Base-by-base conservation (phyloP, 352 stramenopile species). In the Globisporangium heterothallicum region DNA sequence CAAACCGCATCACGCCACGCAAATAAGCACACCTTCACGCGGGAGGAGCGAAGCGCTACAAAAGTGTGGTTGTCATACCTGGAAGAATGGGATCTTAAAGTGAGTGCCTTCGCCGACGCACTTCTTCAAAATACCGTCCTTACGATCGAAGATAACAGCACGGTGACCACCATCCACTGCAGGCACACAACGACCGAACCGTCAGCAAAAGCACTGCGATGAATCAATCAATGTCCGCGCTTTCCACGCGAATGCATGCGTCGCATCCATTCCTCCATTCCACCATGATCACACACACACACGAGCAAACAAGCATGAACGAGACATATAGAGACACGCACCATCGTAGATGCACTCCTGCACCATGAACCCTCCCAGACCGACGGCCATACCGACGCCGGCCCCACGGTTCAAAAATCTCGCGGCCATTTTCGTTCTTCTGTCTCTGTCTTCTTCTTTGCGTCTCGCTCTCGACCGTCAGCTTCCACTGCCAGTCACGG, bases 71-170 rank as follows among this genome's bases (percentile, higher is more conserved):
- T 8, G n/a, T 6, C 44, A 10, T 55, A 78, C 67, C 64, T 95
- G 91, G 55, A 98, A 79, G 59, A 98, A 94, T 22, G 97, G 97
- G 64, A 99, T 98, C 70, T 98, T 95, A 68, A 99, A 99, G 80
- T 99, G 96, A 56, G 97, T 99, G 65, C 97, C 97, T 77, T 99
- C 97, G 52, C 86, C 90, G 25, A 97, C 78, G 24, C 95, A 93
- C 68, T 98, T 87, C 49, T 94, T 81, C 51, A 98, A 71, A 61
- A 99, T 96, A 81, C 97, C 97, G 46, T 97, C 84, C 58, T 99
- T 92, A 70, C 94, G 91, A 76, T 99, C 97, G 73, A 99, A 99
- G 66, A 99, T 98, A 42, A 99, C 97, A 36, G 96, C 97, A 30
- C 96, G 88, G 77, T 99, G 87, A 49, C 97, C 97, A 35, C 96